A percentile compares a stretch with the other conserved stretches of the same genome.
Evolutionary conservation across 768 basidiomycete genomes (phyloP).

Genomic region (Lactarius vividus): DNA sequence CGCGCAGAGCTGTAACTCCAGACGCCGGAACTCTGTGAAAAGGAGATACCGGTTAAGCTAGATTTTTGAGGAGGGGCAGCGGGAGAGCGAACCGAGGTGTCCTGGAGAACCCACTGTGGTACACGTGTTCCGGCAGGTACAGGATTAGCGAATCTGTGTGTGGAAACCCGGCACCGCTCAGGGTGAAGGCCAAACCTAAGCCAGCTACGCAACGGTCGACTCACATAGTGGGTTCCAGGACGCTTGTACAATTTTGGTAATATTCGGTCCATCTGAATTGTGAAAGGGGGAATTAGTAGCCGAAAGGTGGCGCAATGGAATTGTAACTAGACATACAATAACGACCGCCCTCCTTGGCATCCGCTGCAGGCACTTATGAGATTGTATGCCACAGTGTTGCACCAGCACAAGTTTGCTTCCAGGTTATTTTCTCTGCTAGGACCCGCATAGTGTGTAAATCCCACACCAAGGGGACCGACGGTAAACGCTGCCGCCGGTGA

Average conservation of each 20-base stretch:
- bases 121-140: slow-evolving; percentile 16
- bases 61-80: not conserved
- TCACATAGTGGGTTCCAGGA: not conserved
- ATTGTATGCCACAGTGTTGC: not conserved
- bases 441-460: not conserved
- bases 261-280: not conserved
- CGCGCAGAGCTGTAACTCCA: not conserved
- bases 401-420: not conserved
- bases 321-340: not conserved
- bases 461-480: not conserved
- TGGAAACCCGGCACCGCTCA: not conserved
- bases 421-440: not conserved
- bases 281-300: no score
- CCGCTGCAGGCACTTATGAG: not conserved
- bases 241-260: not conserved
- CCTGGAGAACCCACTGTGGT: slow-evolving; percentile 11
- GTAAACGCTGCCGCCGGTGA: not conserved
- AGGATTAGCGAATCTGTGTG: slow-evolving; percentile 9
- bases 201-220: not conserved
- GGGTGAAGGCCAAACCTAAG: not conserved
- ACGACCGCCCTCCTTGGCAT: not conserved
- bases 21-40: not conserved
- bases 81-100: slow-evolving; percentile 4
- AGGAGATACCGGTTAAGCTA: not conserved
- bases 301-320: not conserved